These are phyloP conservation scores for Eucalyptus brandiana DNA, from an alignment of 345 rosid genomes.

Conservation along the genomic window DNA sequence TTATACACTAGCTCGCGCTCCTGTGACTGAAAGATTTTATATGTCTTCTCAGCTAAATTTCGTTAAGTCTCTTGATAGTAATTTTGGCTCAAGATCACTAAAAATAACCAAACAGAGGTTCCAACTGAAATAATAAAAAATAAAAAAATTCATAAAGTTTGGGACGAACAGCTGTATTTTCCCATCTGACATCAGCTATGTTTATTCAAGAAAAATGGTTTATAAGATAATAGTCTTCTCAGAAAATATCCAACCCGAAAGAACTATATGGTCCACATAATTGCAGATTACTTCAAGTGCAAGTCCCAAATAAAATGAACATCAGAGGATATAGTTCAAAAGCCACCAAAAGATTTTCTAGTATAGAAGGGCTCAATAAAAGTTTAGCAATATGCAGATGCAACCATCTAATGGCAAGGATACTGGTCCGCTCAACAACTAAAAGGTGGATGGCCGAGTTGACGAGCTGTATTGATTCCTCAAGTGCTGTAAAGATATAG, in stretches of 20 bases:
- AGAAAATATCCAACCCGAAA: not conserved
- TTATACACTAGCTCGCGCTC: constrained; percentile 77
- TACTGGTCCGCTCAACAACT: constrained; percentile 84
- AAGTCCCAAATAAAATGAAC: not conserved
- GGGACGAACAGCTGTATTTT: not conserved
- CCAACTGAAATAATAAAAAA: not conserved
- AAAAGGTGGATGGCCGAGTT: constrained; percentile 79
- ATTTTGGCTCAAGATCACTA: not conserved
- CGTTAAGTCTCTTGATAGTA: constrained; percentile 22
- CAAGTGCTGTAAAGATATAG: constrained; percentile 79
- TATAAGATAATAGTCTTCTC: not conserved
- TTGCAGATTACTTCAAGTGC: not conserved
- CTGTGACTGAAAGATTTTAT: constrained; percentile 45
- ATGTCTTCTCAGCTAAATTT: constrained; percentile 63
- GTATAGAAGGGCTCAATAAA: not conserved
- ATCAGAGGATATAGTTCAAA: not conserved
- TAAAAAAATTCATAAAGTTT: not conserved
- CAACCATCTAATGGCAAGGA: constrained; percentile 31
- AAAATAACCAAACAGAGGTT: not conserved
- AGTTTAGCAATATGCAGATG: not conserved
- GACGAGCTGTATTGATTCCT: constrained; percentile 75
- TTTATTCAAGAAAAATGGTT: not conserved
- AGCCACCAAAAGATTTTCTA: not conserved
- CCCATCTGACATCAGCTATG: not conserved
- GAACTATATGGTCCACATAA: not conserved